Conservation (phyloP, 164 flowering plant genomes). For the Saururus chinensis region DNA sequence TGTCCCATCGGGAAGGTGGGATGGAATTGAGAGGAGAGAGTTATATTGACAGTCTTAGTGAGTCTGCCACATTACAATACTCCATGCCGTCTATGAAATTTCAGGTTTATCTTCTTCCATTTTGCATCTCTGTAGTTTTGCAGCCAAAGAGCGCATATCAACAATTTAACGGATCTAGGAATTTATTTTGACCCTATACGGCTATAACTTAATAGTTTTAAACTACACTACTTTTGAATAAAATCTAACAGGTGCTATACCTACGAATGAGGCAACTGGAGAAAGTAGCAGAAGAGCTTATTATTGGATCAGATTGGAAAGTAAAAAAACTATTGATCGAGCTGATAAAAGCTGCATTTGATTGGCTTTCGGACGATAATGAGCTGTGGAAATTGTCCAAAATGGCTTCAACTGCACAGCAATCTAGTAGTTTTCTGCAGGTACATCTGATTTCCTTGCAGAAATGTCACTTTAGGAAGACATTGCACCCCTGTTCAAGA, state of each 20-base stretch:
- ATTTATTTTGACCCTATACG: not conserved
- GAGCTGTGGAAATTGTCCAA: conserved; percentile 20
- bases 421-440: conserved; percentile 28
- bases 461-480: not conserved
- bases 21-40: conserved; percentile 8
- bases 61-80: conserved; percentile 8
- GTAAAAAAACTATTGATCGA: conserved; percentile 30
- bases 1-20: conserved; percentile 19
- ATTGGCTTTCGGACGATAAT: conserved; percentile 31
- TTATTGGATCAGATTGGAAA: conserved; percentile 31
- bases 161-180: no score
- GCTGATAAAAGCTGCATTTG: conserved; percentile 31
- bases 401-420: conserved; percentile 12
- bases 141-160: no score
- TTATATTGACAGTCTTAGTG: conserved; percentile 6
- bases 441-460: conserved; percentile 3
- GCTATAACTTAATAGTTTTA: not conserved
- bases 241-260: conserved; percentile 40
- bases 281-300: conserved; percentile 28
- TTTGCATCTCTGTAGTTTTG: not conserved
- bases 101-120: conserved; percentile 30
- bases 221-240: conserved; percentile 2
- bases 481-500: not conserved
- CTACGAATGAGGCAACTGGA: conserved; percentile 38
- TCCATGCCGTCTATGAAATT: conserved; percentile 33